phyloP scores from a whole-genome alignment of 2,329 filamentous ascomycete genomes.

The Aspergillus quadrilineatus region DNA sequence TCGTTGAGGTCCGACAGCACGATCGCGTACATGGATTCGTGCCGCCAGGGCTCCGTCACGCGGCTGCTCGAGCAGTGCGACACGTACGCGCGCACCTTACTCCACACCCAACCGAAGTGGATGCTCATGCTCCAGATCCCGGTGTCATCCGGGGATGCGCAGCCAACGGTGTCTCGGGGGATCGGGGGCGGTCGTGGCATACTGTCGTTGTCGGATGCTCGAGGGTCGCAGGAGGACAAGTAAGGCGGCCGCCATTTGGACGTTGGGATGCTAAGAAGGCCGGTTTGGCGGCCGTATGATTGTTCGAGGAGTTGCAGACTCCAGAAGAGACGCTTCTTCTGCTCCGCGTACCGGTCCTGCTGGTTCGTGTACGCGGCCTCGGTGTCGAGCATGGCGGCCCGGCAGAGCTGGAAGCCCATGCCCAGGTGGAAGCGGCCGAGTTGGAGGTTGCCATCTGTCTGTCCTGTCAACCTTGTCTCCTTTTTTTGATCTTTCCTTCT shows the following conservation, averaged over 20 bases:
- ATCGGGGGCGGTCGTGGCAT: constrained; percentile 44
- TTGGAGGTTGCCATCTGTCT: constrained; percentile 49
- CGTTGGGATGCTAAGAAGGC: constrained; percentile 44
- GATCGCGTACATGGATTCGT: constrained; percentile 54
- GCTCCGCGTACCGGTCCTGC: constrained; percentile 40
- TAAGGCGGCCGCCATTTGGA: constrained; percentile 44
- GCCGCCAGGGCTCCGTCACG: constrained; percentile 52
- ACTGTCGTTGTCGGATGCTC: constrained; percentile 23
- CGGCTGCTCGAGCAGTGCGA: constrained; percentile 50
- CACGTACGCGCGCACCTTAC: constrained; percentile 46
- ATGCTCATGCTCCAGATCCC: constrained; percentile 54
- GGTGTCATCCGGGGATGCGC: constrained; percentile 40
- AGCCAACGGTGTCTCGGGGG: constrained; percentile 48
- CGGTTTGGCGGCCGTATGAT: constrained; percentile 50
- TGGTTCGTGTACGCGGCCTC: constrained; percentile 38
- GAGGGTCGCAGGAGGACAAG: constrained; percentile 18
- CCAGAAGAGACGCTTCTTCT: constrained; percentile 54
- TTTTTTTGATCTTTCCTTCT: no score
- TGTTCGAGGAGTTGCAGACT: constrained; percentile 53
- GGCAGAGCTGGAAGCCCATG: constrained; percentile 52
- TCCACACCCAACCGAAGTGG: constrained; percentile 55
- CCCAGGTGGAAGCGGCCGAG: constrained; percentile 54
- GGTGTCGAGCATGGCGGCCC: constrained; percentile 51
- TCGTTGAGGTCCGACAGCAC: constrained; percentile 54
- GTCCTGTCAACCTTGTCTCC: no score